A percentile compares a stretch with the other conserved stretches of the same genome.
Conservation (phyloP, 768 basidiomycete genomes). For the Lactarius quietus region DNA sequence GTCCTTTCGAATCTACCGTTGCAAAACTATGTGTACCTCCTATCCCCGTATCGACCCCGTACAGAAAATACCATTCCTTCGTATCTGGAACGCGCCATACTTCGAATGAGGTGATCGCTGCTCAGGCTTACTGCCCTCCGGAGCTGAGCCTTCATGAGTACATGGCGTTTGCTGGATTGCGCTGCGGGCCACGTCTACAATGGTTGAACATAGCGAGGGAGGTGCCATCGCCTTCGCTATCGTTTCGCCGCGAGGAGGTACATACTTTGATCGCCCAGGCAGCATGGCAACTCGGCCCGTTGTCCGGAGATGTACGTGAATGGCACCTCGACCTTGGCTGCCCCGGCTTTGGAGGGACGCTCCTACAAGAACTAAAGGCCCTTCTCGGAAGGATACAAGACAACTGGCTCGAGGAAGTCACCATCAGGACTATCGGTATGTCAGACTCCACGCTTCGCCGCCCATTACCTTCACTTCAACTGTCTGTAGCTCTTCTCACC, state of each 20-base stretch:
- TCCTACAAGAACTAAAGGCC: conserved; percentile 37
- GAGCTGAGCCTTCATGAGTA: conserved; percentile 44
- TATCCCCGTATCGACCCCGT: background rate
- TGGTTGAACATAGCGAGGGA: conserved; percentile 33
- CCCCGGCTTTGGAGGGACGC: conserved; percentile 33
- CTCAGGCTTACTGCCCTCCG: conserved; percentile 39
- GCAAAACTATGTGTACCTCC: background rate
- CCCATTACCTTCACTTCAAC: background rate
- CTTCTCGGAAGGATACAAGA: conserved; percentile 35
- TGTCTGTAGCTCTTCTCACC: background rate
- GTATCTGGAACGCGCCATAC: conserved; percentile 21
- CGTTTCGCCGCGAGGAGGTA: conserved; percentile 40
- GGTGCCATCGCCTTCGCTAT: conserved; percentile 37
- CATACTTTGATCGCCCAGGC: conserved; percentile 43
- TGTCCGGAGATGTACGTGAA: conserved; percentile 19
- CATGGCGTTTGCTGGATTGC: conserved; percentile 43
- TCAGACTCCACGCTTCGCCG: background rate
- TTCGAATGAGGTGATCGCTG: conserved; percentile 41
- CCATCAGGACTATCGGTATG: background rate
- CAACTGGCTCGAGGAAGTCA: conserved; percentile 37
- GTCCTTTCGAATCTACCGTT: background rate
- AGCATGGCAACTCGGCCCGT: conserved; percentile 41
- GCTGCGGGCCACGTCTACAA: conserved; percentile 43
- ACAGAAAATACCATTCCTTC: background rate
- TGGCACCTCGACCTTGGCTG: conserved; percentile 41